Evolutionary conservation across 768 basidiomycete species (phyloP), one percentile per base, ranked within the genome.

Genomic region (Mrakia gelida): DNA sequence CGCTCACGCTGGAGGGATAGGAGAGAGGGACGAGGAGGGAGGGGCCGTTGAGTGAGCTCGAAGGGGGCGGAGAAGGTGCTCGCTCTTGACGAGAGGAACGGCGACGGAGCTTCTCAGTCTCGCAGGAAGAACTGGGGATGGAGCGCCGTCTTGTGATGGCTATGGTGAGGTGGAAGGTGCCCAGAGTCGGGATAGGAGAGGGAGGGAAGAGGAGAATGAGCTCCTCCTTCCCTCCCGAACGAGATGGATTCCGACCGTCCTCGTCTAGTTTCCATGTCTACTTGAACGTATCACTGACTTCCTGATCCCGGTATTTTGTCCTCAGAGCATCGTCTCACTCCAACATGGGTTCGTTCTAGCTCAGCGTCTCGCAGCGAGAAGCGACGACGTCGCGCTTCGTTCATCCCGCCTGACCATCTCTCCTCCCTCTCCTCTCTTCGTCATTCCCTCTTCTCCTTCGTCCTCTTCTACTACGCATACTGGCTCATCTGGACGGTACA

Each of bases 321-420:
- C 15, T 21, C 82, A 94, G 92, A 56, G 89, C 91, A 3, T 91
- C 91, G 62, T 93, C 92, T 5, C 95, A 97, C 83, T 92, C 94
- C 82, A 98, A 97, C 84, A 96, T 95, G 94, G 94, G 78, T 79
- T 93, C 88, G 88, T 96, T 81, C 16, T 82, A 81, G 80, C 80
- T 80, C 38, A 81, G 38, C 8, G 80, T 30, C 45, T 21, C 0
- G 43, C 28, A 7, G 43, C 23, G 18, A n/a, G n/a, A 26, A 43
- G 28, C 30, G 2, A 43, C 49, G 43, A 71, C 2, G 43, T 21
- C 67, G 34, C 41, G 0, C 21, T 67, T 15, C 32, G 16, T 34
- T 67, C 62, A 16, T 2, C 38, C 16, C 38, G 34, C n/a, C 67
- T 52, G 43, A n/a, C 43, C 34, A 21, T 18, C 54, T 56, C 54